Conservation (phyloP, 2,329 filamentous ascomycete genomes). For the Phaeophleospora eucalypticola region DNA sequence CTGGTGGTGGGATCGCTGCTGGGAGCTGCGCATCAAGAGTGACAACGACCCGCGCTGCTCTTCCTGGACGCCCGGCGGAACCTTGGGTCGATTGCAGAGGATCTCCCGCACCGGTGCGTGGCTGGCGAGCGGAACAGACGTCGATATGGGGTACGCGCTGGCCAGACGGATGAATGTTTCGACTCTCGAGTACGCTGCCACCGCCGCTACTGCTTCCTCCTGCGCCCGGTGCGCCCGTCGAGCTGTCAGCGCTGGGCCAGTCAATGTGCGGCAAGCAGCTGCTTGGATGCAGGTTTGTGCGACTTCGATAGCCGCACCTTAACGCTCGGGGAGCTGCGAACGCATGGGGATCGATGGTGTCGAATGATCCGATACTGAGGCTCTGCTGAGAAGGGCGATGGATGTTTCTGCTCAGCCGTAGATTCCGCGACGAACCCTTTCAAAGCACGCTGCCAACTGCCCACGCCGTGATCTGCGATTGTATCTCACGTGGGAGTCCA, state of each 20-base stretch:
- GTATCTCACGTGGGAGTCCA: too few relatives aligned
- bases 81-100: background rate
- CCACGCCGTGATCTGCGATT: too few relatives aligned
- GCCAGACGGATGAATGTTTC: too few relatives aligned
- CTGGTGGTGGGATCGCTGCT: slow-evolving; percentile 8
- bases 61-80: background rate
- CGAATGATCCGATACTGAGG: background rate
- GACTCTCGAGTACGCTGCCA: too few relatives aligned
- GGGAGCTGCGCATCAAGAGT: slow-evolving; percentile 14
- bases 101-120: too few relatives aligned
- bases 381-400: too few relatives aligned
- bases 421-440: too few relatives aligned
- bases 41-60: background rate
- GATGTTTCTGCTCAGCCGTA: too few relatives aligned
- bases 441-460: too few relatives aligned
- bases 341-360: slow-evolving; percentile 13
- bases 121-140: too few relatives aligned
- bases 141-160: too few relatives aligned
- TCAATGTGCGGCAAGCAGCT: slow-evolving; percentile 11
- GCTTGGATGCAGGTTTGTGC: slow-evolving; percentile 9
- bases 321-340: slow-evolving; percentile 8
- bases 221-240: slow-evolving; percentile 4
- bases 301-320: slow-evolving; percentile 11
- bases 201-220: too few relatives aligned
- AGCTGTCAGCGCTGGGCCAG: slow-evolving; percentile 11